Evolutionary conservation across 192 early-diverging fungal species (phyloP).

Genomic region (Paraglomus brasilianum): DNA sequence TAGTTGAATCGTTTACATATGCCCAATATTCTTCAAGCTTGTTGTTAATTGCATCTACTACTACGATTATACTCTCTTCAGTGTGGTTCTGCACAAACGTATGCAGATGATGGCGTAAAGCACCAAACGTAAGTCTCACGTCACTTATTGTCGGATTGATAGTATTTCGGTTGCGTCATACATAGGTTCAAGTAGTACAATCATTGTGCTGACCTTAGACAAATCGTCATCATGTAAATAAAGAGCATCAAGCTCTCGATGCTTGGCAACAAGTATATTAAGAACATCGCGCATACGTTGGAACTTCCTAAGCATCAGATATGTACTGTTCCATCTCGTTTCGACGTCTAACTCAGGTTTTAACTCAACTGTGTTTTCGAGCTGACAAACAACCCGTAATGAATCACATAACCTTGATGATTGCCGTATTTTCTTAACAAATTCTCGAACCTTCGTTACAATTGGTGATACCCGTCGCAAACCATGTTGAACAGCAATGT

Average conservation of each 20-base stretch:
- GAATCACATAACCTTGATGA: constrained; percentile 14
- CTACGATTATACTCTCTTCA: background rate
- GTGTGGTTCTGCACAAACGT: background rate
- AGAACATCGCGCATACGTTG: background rate
- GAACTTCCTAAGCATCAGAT: constrained; percentile 22
- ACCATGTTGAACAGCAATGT: constrained; percentile 16
- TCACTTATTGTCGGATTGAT: constrained; percentile 17
- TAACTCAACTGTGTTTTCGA: constrained; percentile 6
- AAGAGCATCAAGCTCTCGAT: background rate
- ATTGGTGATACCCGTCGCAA: background rate
- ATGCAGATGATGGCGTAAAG: background rate
- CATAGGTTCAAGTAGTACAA: constrained; percentile 13
- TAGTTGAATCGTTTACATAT: background rate
- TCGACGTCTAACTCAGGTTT: constrained; percentile 8
- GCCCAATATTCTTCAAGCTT: constrained; percentile 11
- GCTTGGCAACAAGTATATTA: background rate
- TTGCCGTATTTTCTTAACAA: constrained; percentile 10
- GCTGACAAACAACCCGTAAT: constrained; percentile 16
- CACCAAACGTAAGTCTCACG: background rate
- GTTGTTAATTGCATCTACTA: constrained; percentile 6
- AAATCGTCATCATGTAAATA: background rate
- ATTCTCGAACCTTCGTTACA: constrained; percentile 12
- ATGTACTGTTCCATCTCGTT: constrained; percentile 21
- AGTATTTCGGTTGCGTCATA: constrained; percentile 19
- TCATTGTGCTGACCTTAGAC: background rate